phyloP scores from a whole-genome alignment of 179 eudicot species.

The Corrigiola litoralis region DNA sequence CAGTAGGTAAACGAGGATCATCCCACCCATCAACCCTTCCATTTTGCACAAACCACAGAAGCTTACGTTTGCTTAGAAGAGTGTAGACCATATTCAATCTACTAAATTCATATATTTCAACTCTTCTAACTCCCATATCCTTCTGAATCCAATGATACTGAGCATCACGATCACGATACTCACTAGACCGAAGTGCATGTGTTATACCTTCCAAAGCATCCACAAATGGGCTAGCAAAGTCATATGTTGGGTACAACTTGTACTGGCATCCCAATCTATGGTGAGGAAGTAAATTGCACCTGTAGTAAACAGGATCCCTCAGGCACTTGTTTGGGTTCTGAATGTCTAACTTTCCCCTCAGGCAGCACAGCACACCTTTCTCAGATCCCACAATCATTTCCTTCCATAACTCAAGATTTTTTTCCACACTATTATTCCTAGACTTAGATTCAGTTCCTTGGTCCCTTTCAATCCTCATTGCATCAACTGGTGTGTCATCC shows the following conservation, averaged over 20 bases:
- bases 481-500: slow-evolving; percentile 83
- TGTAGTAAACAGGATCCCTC: slow-evolving; percentile 82
- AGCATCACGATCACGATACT: too few species aligned
- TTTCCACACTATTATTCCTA: slow-evolving; percentile 45
- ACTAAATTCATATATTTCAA: slow-evolving; percentile 84
- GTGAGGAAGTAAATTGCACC: slow-evolving; percentile 93
- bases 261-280: slow-evolving; percentile 86
- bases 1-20: slow-evolving; percentile 79
- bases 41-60: slow-evolving; percentile 65
- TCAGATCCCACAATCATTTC: slow-evolving; percentile 83
- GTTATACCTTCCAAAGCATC: slow-evolving; percentile 92
- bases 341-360: slow-evolving; percentile 82
- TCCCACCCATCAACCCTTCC: slow-evolving; percentile 83
- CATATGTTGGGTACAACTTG: slow-evolving; percentile 94
- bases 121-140: slow-evolving; percentile 86
- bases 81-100: slow-evolving; percentile 94
- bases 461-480: slow-evolving; percentile 75
- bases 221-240: slow-evolving; percentile 97
- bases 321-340: slow-evolving; percentile 75
- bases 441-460: slow-evolving; percentile 69
- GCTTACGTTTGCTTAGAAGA: slow-evolving; percentile 68
- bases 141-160: slow-evolving; percentile 83
- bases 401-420: slow-evolving; percentile 70
- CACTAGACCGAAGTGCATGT: slow-evolving; percentile 94
- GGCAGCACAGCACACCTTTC: slow-evolving; percentile 67